These are phyloP conservation scores for Nemophila menziesii DNA, from an alignment of 257 asterid genomes.

Conservation along the genomic window DNA sequence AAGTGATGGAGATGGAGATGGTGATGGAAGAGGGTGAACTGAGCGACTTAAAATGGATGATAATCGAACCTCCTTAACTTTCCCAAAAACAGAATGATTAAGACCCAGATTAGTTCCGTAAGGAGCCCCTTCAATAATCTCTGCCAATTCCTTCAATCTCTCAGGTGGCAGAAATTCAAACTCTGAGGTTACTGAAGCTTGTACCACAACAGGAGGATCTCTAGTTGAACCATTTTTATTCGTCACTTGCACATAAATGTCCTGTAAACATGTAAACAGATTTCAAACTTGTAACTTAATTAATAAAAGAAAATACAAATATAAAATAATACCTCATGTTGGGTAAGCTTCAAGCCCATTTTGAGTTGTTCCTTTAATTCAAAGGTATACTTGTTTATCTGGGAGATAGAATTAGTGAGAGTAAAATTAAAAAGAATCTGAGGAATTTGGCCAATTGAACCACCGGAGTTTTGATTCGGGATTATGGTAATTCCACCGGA, in stretches of 20 bases:
- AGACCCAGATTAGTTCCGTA: constrained; percentile 69
- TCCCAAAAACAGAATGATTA: constrained; percentile 58
- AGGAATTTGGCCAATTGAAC: constrained; percentile 19
- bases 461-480: constrained; percentile 34
- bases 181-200: constrained; percentile 51
- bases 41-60: constrained; percentile 52
- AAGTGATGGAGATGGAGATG: constrained; percentile 31
- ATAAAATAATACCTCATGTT: constrained; percentile 41
- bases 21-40: constrained; percentile 29
- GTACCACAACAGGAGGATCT: constrained; percentile 65
- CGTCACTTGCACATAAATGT: constrained; percentile 43
- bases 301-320: background rate
- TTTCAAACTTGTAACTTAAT: too few relatives aligned
- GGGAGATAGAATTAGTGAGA: constrained; percentile 60
- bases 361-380: constrained; percentile 59
- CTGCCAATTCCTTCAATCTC: constrained; percentile 63
- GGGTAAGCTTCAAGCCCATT: constrained; percentile 44
- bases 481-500: constrained; percentile 68
- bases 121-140: constrained; percentile 34
- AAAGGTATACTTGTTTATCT: constrained; percentile 45
- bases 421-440: constrained; percentile 54
- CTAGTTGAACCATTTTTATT: constrained; percentile 64
- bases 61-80: constrained; percentile 60
- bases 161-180: constrained; percentile 33
- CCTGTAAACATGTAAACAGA: constrained; percentile 20